Evolutionary conservation across 306 rosid species (phyloP).

Genomic region (Castanospermum australe): DNA sequence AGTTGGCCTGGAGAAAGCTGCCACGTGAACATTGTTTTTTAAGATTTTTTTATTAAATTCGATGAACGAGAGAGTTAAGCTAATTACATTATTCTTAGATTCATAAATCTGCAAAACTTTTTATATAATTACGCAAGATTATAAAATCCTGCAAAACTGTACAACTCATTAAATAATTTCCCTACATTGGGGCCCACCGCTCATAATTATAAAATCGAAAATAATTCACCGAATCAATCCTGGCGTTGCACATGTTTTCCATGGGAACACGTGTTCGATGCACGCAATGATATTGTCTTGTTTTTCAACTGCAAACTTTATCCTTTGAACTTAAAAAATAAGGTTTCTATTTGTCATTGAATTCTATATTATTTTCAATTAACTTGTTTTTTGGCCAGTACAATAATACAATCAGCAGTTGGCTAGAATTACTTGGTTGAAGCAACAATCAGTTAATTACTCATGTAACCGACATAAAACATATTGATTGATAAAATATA

Average conservation of each 20-base stretch:
- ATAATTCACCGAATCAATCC: not conserved
- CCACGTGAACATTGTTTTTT: not conserved
- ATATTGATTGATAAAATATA: no score
- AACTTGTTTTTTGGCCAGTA: no score
- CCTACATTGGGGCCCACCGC: not conserved
- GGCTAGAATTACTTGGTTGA: no score
- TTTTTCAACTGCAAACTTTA: not conserved
- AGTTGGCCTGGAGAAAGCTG: not conserved
- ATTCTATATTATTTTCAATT: not conserved
- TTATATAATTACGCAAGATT: not conserved
- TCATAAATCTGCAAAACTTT: not conserved
- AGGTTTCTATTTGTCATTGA: not conserved
- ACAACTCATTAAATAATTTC: not conserved
- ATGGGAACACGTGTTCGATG: not conserved
- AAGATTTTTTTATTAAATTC: not conserved
- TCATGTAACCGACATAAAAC: no score
- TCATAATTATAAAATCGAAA: not conserved
- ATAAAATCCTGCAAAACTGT: not conserved
- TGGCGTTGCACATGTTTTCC: constrained; percentile 16
- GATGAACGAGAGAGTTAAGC: not conserved
- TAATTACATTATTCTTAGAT: not conserved
- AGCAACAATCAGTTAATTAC: no score
- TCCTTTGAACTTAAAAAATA: not conserved
- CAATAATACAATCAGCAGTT: not conserved
- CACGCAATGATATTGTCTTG: not conserved